Evolutionary conservation across 192 early-diverging fungal genomes (phyloP), one percentile per base, ranked within the genome.

Genomic region (Chytriomyces sp.): DNA sequence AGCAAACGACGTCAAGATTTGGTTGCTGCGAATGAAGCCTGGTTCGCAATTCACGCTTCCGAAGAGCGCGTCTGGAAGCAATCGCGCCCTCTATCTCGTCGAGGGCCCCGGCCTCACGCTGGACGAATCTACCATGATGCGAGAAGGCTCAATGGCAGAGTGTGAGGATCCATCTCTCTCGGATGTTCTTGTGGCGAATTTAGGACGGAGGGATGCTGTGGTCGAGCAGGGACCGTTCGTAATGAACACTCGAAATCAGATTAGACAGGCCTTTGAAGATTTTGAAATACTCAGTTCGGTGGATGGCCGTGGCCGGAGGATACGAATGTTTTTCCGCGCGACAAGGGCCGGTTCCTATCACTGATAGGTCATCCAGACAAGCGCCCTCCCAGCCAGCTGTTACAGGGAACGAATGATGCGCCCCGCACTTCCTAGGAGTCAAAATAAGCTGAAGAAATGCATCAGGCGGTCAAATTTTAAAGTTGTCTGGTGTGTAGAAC

Each of bases 201-300:
- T 28, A 0, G 56, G 56, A 28, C 19, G 12, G 1, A 58, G 28
- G 3, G 56, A 58, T 32, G 56, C 2, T 10, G 75, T 87, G 40
- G 83, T 81, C 0, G 82, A 86, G 66, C 82, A 87, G 39, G 85
- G 85, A 3, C 85, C 85, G 5, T 87, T 87, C 73, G 86, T 87
- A 22, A 83, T 82, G 85, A 87, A 87, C 64, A 75, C 74, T 14
- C 74, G 73, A 55, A 74, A 82, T 4, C 81, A 88, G 73, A 87
- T 88, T 59, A 71, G 26, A 26, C 25, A 68, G 37, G 61, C 60
- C 26, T 59, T 78, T 39, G 12, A 5, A 2, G 74, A 77, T 14
- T 69, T 59, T 8, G 52, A n/a, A 25, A 40, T 28, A 74, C 74
- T 12, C 22, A 75, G 56, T 74, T 75, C 34, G 74, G 74, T 0